Percentiles rank a stretch among this genome's conserved stretches.
Conservation (phyloP, 2,329 filamentous ascomycete species). For the Peltaster fructicola region DNA sequence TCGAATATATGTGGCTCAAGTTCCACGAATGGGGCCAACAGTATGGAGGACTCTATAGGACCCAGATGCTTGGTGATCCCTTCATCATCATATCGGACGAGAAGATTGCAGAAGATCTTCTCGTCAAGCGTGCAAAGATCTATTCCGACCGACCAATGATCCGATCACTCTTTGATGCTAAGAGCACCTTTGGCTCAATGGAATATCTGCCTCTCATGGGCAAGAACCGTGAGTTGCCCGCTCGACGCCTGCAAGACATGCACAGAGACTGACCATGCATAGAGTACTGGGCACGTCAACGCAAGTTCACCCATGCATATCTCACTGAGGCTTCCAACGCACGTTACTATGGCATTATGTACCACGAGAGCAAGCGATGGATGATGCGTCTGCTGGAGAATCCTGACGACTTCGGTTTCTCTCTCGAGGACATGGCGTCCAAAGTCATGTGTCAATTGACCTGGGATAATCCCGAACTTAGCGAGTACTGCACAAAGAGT, state of each 20-base stretch:
- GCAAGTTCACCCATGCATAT: conserved; percentile 35
- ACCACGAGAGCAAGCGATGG: conserved; percentile 38
- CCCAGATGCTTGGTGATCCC: conserved; percentile 22
- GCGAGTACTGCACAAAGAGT: conserved; percentile 31
- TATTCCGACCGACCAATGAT: conserved; percentile 36
- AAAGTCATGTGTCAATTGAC: conserved; percentile 38
- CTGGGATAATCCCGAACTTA: conserved; percentile 35
- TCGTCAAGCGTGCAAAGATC: conserved; percentile 34
- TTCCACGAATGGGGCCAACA: conserved; percentile 25
- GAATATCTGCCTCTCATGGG: conserved; percentile 40
- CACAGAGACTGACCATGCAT: conserved; percentile 1
- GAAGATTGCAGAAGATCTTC: conserved; percentile 33
- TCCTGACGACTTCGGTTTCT: conserved; percentile 33
- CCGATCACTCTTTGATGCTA: conserved; percentile 35
- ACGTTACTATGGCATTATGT: conserved; percentile 31
- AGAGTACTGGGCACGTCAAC: conserved; percentile 39
- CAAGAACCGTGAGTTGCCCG: conserved; percentile 29
- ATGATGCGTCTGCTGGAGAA: conserved; percentile 30
- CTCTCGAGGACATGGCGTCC: conserved; percentile 39
- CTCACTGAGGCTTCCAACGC: conserved; percentile 29
- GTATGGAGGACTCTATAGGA: conserved; percentile 19
- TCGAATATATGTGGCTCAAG: conserved; percentile 36
- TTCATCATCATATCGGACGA: conserved; percentile 35
- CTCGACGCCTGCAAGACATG: background rate
- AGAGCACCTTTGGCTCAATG: conserved; percentile 37